Percentiles rank a stretch among this genome's conserved stretches.
phyloP scores from a whole-genome alignment of 2,329 filamentous ascomycete species.

The Aureobasidium leucospermi region DNA sequence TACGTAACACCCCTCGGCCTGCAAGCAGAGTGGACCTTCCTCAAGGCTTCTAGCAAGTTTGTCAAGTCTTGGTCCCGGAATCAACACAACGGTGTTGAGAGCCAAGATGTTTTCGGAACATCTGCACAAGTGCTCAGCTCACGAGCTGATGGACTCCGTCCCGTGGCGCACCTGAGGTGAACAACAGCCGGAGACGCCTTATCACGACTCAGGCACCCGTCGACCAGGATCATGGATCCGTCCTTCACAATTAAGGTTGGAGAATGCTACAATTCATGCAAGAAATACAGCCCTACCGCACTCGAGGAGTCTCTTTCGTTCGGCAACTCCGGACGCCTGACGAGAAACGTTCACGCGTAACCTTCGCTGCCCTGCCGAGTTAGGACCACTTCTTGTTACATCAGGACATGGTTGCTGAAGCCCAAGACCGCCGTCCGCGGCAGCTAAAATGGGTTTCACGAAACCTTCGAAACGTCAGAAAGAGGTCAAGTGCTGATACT shows the following conservation, averaged over 20 bases:
- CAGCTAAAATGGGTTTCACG: neutral
- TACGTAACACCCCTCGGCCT: slow-evolving; percentile 2
- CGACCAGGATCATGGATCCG: slow-evolving; percentile 3
- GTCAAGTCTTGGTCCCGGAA: neutral
- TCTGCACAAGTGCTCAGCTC: neutral
- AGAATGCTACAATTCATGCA: neutral
- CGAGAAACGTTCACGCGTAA: neutral
- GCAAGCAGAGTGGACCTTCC: neutral
- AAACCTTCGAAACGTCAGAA: slow-evolving; percentile 5
- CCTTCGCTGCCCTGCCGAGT: neutral
- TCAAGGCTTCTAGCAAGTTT: neutral
- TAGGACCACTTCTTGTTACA: slow-evolving; percentile 9
- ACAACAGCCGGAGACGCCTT: neutral
- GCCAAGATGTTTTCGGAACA: neutral
- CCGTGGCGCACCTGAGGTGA: neutral
- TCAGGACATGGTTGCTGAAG: neutral
- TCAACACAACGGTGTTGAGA: neutral
- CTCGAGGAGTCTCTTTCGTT: neutral
- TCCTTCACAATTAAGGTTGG: neutral
- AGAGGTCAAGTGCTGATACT: neutral
- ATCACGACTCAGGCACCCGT: neutral
- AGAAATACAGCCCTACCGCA: neutral
- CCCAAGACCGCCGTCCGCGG: neutral
- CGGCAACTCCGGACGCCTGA: neutral
- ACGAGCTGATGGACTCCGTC: neutral